These are phyloP conservation scores for Spathaspora passalidarum DNA, from an alignment of 805 yeast genomes.

Conservation along the genomic window DNA sequence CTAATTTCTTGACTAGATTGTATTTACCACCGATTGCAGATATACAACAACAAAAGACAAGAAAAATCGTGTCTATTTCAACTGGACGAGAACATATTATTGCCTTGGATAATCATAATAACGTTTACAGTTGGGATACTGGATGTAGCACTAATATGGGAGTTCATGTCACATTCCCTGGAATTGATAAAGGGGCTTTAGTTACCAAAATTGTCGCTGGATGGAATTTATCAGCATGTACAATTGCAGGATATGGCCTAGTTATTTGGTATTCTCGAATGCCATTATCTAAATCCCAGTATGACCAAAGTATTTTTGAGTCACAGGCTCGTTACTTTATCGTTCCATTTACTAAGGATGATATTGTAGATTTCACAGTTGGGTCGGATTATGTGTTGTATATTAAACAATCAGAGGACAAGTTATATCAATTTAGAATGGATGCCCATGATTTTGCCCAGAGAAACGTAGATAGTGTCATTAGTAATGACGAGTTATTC, in stretches of 20 bases:
- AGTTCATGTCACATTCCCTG: constrained; percentile 39
- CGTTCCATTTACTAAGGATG: constrained; percentile 38
- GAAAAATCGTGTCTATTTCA: constrained; percentile 45
- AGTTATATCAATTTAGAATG: constrained; percentile 33
- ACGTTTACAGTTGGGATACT: constrained; percentile 64
- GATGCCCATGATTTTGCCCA: constrained; percentile 15
- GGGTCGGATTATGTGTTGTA: constrained; percentile 53
- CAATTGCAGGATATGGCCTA: constrained; percentile 49
- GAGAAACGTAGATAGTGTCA: background rate
- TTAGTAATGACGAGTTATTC: constrained; percentile 2
- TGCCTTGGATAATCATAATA: constrained; percentile 50
- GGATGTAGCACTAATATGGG: constrained; percentile 34
- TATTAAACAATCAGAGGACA: constrained; percentile 42
- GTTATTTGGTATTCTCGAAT: constrained; percentile 52
- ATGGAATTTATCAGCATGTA: constrained; percentile 59
- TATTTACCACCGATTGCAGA: constrained; percentile 14
- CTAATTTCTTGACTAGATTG: constrained; percentile 24
- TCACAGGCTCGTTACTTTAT: constrained; percentile 36
- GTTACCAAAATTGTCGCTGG: constrained; percentile 50
- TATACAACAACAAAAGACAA: background rate
- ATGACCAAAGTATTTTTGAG: constrained; percentile 12
- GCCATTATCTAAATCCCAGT: constrained; percentile 15
- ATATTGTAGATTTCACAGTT: constrained; percentile 52
- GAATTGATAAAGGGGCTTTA: constrained; percentile 7
- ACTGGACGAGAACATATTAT: constrained; percentile 66